Conservation (phyloP, 2,329 filamentous ascomycete species). For the Chaetomiaceae sp. region DNA sequence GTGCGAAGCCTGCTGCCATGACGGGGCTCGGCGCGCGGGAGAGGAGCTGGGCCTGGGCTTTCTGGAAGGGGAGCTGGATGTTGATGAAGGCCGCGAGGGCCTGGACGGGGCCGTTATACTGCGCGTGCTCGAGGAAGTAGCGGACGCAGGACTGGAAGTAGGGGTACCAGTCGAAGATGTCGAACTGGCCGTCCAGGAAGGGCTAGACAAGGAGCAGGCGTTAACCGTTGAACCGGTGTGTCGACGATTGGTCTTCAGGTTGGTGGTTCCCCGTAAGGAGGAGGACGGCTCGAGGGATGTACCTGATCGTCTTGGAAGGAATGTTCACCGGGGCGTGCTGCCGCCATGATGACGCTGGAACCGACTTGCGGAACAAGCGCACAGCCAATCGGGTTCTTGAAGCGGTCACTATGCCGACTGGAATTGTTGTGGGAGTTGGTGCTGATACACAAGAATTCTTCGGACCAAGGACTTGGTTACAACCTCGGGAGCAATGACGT, state of each 20-base stretch:
- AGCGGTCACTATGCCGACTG: too few relatives aligned
- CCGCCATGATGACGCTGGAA: conserved; percentile 25
- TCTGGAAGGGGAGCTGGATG: conserved; percentile 84
- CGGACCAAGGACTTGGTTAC: too few relatives aligned
- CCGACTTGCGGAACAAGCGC: too few relatives aligned
- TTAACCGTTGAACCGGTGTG: conserved; percentile 4
- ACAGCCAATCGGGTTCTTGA: too few relatives aligned
- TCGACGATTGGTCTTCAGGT: neutral
- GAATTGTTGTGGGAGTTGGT: too few relatives aligned
- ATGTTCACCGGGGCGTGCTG: conserved; percentile 21
- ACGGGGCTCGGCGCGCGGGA: conserved; percentile 25
- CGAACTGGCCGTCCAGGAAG: conserved; percentile 51
- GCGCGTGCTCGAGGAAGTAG: conserved; percentile 88
- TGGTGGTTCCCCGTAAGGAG: neutral
- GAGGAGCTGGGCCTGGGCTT: conserved; percentile 40
- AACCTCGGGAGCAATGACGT: too few relatives aligned
- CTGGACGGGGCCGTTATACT: conserved; percentile 76
- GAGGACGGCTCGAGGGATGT: too few relatives aligned
- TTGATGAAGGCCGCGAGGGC: conserved; percentile 87
- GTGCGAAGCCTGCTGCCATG: neutral
- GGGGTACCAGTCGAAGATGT: conserved; percentile 89
- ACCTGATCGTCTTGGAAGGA: conserved; percentile 32
- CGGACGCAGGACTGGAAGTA: conserved; percentile 83
- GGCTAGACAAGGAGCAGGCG: conserved; percentile 30
- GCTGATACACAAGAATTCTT: too few relatives aligned